Evolutionary conservation across 2,329 filamentous ascomycete species (phyloP), one percentile per base, ranked within the genome.

Genomic region (Endothia cerciana): DNA sequence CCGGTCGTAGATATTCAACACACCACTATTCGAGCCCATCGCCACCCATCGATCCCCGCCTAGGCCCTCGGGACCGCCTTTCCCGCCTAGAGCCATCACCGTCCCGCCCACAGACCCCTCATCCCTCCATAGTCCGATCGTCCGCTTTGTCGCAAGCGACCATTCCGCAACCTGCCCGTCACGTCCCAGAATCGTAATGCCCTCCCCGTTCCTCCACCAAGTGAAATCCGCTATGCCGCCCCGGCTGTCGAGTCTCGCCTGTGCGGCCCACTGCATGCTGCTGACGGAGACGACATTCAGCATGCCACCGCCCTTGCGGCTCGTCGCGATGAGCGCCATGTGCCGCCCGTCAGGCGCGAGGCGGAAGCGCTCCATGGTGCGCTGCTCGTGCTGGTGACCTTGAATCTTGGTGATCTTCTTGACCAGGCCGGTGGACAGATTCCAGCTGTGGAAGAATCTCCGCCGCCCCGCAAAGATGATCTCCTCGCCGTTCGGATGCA

Each of bases 1-100:
- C 5, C 95, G 90, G 75, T 98, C 93, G 80, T 99, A 99, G 68
- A 99, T 84, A 77, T 98, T 98, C 65, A 96, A 88, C 65, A 99
- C 91, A 66, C 95, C 95, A 68, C 88, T 93, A 69, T 87, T 91
- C 66, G 91, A 94, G 13, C 95, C 95, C 53, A 97, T 82, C 0
- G 92, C 93, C 17, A 97, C 87, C 93, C 94, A 99, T 65, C 92
- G 85, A 77, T 97, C 92, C 4, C 89, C 89, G 33, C 94, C 94
- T 4, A 94, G 80, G 55, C 79, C 78, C 4, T 75, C 74, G 10
- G 89, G 85, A 0, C 89, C 89, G 73, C 82, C 82, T 36, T 83
- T 82, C 0, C 91, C 91, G 41, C 95, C 94, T 3, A 98, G 84
- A 2, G 89, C 87, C 63, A 99, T 81, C 22, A 92, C 91, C 0